Base-by-base conservation (phyloP, 139 green algal genomes). In the Eudorina sp. region DNA sequence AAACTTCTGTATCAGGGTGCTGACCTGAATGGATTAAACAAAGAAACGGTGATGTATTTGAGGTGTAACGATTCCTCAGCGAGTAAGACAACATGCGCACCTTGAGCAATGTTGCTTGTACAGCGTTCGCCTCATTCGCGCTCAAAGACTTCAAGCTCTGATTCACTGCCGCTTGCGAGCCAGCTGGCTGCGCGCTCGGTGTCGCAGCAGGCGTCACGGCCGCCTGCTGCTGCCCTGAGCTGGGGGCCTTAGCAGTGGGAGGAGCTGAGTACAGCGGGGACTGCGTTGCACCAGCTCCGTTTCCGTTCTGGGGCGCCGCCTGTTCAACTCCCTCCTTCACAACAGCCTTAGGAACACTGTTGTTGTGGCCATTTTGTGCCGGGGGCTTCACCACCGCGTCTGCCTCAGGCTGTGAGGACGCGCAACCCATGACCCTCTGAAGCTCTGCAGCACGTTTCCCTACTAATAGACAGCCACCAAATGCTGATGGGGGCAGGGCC, bases 21-120 rank as follows among this genome's bases (percentile, higher is more conserved):
- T 93, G 83, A 95, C 90, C 92, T 95, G 89, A 40, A 53, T 0
- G n/a, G n/a, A n/a, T n/a, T n/a, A n/a, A n/a, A n/a, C n/a, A n/a
- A n/a, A n/a, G n/a, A n/a, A n/a, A n/a, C n/a, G n/a, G n/a, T n/a
- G n/a, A n/a, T n/a, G n/a, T n/a, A n/a, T n/a, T n/a, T n/a, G n/a
- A n/a, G n/a, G n/a, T n/a, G n/a, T n/a, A n/a, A n/a, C n/a, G n/a
- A n/a, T n/a, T n/a, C n/a, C n/a, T n/a, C 3, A 53, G 60, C 60
- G 21, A 29, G 25, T 2, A 21, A n/a, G 18, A 27, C 1, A 14
- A 53, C 62, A 75, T 31, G 11, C 88, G 23, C 68, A 92, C 90
- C 90, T 92, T 92, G 18, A 92, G 46, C 34, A 93, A 79, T 14
- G 90, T 93, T 29, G 89, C 68, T 45, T 93, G 89, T 29, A 93